Conservation (phyloP, 768 basidiomycete genomes). For the Leccinum sublutescens region DNA sequence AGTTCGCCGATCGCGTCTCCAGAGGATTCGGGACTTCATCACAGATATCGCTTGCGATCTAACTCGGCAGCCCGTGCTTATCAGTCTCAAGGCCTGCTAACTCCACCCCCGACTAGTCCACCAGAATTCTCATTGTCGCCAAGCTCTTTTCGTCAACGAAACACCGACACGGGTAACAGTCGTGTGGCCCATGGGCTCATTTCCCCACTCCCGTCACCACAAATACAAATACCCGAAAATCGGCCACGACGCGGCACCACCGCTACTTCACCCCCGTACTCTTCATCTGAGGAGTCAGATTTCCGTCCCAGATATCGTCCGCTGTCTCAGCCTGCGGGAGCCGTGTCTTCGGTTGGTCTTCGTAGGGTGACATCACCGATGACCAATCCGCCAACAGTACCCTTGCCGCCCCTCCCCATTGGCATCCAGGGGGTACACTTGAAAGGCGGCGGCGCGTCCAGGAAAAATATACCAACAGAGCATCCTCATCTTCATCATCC, state of each 20-base stretch:
- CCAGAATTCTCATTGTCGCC: neutral
- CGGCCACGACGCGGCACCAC: constrained; percentile 1
- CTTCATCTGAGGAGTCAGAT: constrained; percentile 14
- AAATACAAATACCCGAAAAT: neutral
- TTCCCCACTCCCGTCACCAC: neutral
- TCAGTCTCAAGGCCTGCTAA: neutral
- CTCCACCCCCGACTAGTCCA: constrained; percentile 8
- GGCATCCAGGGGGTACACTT: neutral
- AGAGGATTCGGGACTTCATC: constrained; percentile 13
- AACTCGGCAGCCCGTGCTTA: neutral
- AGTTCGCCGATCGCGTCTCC: constrained; percentile 17
- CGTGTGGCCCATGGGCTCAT: neutral
- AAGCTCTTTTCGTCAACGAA: neutral
- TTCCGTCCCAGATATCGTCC: neutral
- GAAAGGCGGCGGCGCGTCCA: neutral
- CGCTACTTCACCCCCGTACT: neutral
- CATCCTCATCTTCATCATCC: constrained; percentile 1
- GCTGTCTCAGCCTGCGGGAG: constrained; percentile 1
- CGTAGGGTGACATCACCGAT: constrained; percentile 13
- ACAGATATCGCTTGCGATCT: constrained; percentile 9
- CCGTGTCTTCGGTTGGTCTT: neutral
- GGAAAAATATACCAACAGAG: neutral
- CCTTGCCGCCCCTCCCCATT: constrained; percentile 25
- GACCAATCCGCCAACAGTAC: constrained; percentile 14
- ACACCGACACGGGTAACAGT: neutral